phyloP scores from a whole-genome alignment of 176 grass and related monocot species.

The Cenchrus purpureus region DNA sequence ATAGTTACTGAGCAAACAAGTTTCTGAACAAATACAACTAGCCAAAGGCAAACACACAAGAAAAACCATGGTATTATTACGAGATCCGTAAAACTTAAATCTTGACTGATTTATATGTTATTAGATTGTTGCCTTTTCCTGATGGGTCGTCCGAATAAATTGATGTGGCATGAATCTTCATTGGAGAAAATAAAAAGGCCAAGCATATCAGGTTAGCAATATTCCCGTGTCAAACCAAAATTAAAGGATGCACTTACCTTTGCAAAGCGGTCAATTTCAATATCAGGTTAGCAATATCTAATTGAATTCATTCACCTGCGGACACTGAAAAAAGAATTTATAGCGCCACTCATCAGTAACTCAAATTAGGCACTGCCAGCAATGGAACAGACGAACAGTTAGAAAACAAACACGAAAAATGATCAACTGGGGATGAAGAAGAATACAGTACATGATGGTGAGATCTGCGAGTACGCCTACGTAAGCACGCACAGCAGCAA shows the following conservation, averaged over 20 bases:
- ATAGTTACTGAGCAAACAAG: neutral
- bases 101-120: neutral
- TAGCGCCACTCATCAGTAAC: neutral
- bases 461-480: constrained; percentile 37
- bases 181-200: neutral
- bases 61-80: neutral
- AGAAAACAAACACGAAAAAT: neutral
- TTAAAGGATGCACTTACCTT: neutral
- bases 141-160: neutral
- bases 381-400: neutral
- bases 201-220: neutral
- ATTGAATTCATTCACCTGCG: neutral
- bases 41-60: neutral
- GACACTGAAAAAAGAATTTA: neutral
- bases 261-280: neutral
- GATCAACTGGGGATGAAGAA: neutral
- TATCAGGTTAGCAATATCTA: neutral
- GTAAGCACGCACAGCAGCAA: constrained; percentile 2
- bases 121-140: neutral
- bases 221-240: neutral
- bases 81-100: neutral
- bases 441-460: neutral
- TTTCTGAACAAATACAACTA: neutral
- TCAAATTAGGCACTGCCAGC: neutral
- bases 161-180: neutral